Conservation (phyloP, 345 rosid species). For the Abelmoschus esculentus region DNA sequence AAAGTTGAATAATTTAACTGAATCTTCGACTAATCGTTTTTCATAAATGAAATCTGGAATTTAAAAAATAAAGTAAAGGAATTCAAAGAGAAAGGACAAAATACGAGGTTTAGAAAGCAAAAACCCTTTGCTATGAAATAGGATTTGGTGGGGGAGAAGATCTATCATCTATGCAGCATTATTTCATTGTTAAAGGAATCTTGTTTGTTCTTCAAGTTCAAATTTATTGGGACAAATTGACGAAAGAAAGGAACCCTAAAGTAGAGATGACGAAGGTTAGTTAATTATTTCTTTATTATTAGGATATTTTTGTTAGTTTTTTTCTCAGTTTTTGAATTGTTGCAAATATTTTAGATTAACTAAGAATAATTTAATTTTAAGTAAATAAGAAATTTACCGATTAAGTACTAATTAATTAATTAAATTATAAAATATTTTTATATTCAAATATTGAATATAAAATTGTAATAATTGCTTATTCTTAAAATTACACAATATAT, state of each 20-base stretch:
- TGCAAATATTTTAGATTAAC: too few relatives aligned
- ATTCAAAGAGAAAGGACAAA: background rate
- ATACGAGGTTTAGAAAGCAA: background rate
- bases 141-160: slow-evolving; percentile 3
- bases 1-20: background rate
- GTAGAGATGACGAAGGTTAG: slow-evolving; percentile 6
- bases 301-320: too few relatives aligned
- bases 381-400: too few relatives aligned
- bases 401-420: too few relatives aligned
- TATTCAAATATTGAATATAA: too few relatives aligned
- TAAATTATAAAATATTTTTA: too few relatives aligned
- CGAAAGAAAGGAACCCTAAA: slow-evolving; percentile 15
- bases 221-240: background rate
- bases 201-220: background rate
- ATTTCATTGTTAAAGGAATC: background rate
- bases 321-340: too few relatives aligned
- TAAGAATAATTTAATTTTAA: too few relatives aligned
- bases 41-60: background rate
- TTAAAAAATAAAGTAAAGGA: background rate
- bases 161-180: background rate
- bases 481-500: too few relatives aligned
- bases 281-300: background rate
- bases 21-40: background rate
- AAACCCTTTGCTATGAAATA: slow-evolving; percentile 6
- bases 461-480: too few relatives aligned